Evolutionary conservation across 2,329 filamentous ascomycete species (phyloP), one percentile per base, ranked within the genome.

Genomic region (Fusarium coffeatum): DNA sequence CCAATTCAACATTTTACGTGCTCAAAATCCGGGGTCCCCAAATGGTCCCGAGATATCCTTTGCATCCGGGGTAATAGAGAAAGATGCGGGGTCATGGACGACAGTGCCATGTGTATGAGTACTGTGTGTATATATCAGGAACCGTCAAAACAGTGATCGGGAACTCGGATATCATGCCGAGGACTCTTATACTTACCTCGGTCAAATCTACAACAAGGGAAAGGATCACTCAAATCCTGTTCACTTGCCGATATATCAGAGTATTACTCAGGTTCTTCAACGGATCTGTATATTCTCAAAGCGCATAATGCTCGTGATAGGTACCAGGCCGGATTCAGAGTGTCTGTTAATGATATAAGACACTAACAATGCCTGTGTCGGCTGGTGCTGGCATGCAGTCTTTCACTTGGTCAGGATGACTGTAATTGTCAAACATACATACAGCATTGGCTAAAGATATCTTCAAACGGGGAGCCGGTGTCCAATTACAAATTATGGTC

Each of bases 11-110:
- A 45, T 22, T 62, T 55, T 55, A 16, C 43, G 40, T 30, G 51
- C 20, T 34, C 22, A 10, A 40, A 55, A 50, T 53, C 43, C 53
- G 40, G 56, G 40, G 43, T 34, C 54, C 30, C 57, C 57, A 58
- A 56, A 65, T 56, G 32, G 46, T 64, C 55, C 41, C 59, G 55
- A 57, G 43, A 49, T 59, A 55, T 34, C 59, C 20, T 55, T 71
- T 46, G 20, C 41, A 64, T 64, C 72, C 62, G 59, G 62, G 66
- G 66, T 74, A 67, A 64, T 60, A 62, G 63, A 66, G 22, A 25
- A 28, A 42, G 32, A 57, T 75, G 72, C 67, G 73, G 73, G 71
- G 71, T 67, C 41, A 43, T 64, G 23, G 47, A 49, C 18, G 45
- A 46, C 46, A 57, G 23, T 22, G 34, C 34, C 34, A n/a, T 37